Conservation (phyloP, 225 moss, liverwort and hornwort species). For the Pseudoscleropodium purum region DNA sequence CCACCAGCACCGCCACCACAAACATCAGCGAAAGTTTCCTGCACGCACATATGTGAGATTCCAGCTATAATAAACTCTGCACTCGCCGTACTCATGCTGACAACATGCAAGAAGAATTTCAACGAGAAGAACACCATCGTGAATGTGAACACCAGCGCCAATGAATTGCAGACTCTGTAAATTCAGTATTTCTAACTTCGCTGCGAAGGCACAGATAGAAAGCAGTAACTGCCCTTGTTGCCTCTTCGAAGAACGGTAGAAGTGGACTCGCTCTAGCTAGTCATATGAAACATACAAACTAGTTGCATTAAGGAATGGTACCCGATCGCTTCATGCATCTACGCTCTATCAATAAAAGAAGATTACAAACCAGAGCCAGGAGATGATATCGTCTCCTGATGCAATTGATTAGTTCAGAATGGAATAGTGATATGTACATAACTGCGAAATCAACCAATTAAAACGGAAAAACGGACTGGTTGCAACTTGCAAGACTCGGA, state of each 20-base stretch:
- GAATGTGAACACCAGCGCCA: not conserved
- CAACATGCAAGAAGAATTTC: too few species aligned
- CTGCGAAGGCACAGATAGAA: too few species aligned
- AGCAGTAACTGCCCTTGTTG: too few species aligned
- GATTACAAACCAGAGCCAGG: too few species aligned
- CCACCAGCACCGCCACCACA: not conserved
- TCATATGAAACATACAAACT: too few species aligned
- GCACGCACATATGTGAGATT: not conserved
- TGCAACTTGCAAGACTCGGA: not conserved
- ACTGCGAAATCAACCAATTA: not conserved
- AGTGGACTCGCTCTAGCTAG: not conserved
- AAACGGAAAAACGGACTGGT: not conserved
- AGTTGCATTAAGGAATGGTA: not conserved
- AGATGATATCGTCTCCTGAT: not conserved
- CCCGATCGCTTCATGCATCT: not conserved
- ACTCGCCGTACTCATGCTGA: not conserved
- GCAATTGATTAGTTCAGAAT: not conserved
- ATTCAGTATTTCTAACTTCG: too few species aligned
- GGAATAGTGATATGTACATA: too few species aligned
- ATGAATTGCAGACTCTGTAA: too few species aligned
- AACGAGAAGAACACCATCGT: not conserved
- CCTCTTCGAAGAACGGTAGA: too few species aligned
- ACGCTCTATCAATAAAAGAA: not conserved
- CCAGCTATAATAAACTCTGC: too few species aligned
- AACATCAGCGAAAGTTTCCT: not conserved